Evolutionary conservation across 176 grass and related monocot species (phyloP), one percentile per base, ranked within the genome.

Genomic region (Coix lacrymajobi): DNA sequence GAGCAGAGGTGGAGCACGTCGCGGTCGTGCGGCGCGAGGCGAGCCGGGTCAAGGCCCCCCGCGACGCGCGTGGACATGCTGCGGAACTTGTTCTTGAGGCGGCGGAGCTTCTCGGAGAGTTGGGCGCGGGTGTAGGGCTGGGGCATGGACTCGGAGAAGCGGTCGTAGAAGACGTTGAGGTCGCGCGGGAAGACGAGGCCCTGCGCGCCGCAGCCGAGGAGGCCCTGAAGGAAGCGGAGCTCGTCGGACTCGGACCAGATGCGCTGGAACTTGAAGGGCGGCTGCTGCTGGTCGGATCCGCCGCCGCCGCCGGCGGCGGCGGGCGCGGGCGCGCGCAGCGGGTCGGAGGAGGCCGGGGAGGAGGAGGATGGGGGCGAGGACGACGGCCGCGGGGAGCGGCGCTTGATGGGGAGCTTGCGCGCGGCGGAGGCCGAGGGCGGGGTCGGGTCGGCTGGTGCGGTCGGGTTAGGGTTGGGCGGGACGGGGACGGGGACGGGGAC

Each of bases 401-500:
- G 96, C 96, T 99, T 99, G 91, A 99, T 83, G 83, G 96, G 96
- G 78, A 99, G 96, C 76, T 99, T 99, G 48, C 93, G 87, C 30
- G 93, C 84, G 86, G 87, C 58, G 62, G 85, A 71, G 57, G 84
- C 28, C 32, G 84, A 14, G 16, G 80, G 44, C 22, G 82, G 29
- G 71, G 84, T 85, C 41, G 61, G 65, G 80, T 73, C 67, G 28
- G 61, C 66, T 64, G 89, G 68, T 90, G 89, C 71, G 91, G 62
- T 86, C 78, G 77, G 86, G 82, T 89, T 64, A 44, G 85, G 73
- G 85, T 87, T 80, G 89, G 80, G 51, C 65, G 83, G 83, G 86
- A 80, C 66, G 76, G 83, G 83, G 89, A 51, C 20, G 12, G 70
- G 69, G 68, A 61, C 28, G 41, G 82, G 77, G 69, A 61, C 60